Base-by-base conservation (phyloP, 805 yeast species). In the Ogataea saltuana region DNA sequence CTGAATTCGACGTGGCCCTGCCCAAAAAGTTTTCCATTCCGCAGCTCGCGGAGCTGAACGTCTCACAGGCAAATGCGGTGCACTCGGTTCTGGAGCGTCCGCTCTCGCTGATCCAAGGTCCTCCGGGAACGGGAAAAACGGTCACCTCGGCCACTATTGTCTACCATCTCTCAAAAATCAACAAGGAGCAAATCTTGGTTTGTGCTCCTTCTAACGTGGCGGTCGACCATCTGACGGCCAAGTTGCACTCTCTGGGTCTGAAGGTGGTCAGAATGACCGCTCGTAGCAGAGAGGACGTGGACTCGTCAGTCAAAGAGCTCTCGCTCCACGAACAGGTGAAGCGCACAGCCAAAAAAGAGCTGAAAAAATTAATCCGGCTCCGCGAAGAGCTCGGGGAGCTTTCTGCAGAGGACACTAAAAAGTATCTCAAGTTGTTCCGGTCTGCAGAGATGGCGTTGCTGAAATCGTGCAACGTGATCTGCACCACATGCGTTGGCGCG, bases 121-220 rank as follows among this genome's bases (percentile, higher is more conserved):
- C 97, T 8, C 97, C 97, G 3, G 96, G 96, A 50, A 90, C 97
- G 0, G 97, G 97, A 61, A 90, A 90, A 60, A 90, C 97, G 1
- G 95, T 88, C 12, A 89, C 96, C 0, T 88, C 96, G 0, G 91
- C 96, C 2, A 83, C 95, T 0, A 86, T 90, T 45, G 78, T 89
- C 22, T 83, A 86, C 54, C 96, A 88, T 56, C 67, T 88, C 41
- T 72, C 81, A 3, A 77, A 79, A 45, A 58, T 81, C 47, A 78
- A 77, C 53, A 76, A 77, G 42, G 81, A 78, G 36, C 77, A 78
- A 48, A 80, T 89, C 7, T 71, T 90, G 30, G 97, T 89, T 3
- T 88, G 96, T 71, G 97, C 97, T 3, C 97, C 97, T 17, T 89
- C 96, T 16, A 25, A 25, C 28, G 28, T 25, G 28, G 28, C 97